Evolutionary conservation across 176 grass and related monocot species (phyloP).

Genomic region (Musa itinerans): DNA sequence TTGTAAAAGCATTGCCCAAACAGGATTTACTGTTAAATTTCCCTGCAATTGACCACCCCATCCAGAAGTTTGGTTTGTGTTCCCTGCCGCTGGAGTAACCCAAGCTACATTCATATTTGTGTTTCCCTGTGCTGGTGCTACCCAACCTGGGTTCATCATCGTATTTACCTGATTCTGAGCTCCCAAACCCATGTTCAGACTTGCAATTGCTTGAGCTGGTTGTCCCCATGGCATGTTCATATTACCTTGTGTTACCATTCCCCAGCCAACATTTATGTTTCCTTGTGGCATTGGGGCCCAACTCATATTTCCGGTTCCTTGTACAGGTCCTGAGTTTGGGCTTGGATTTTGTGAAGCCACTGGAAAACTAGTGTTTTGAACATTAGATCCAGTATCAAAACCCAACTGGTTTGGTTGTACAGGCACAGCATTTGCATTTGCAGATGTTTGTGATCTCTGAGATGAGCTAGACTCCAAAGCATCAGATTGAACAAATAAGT

Average conservation of each 20-base stretch:
- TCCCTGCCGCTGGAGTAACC: slow-evolving; percentile 33
- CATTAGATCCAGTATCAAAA: slow-evolving; percentile 30
- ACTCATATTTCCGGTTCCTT: slow-evolving; percentile 27
- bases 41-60: slow-evolving; percentile 57
- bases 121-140: slow-evolving; percentile 48
- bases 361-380: slow-evolving; percentile 33
- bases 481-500: slow-evolving; percentile 5
- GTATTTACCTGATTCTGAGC: slow-evolving; percentile 46
- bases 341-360: slow-evolving; percentile 40
- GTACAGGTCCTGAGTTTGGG: slow-evolving; percentile 32
- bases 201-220: slow-evolving; percentile 46
- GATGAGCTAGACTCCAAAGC: background rate
- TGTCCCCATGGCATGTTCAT: slow-evolving; percentile 45
- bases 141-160: slow-evolving; percentile 50
- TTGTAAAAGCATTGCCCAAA: slow-evolving; percentile 47
- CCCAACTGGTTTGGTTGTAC: slow-evolving; percentile 21
- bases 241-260: slow-evolving; percentile 1
- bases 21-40: slow-evolving; percentile 26
- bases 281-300: background rate
- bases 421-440: slow-evolving; percentile 25
- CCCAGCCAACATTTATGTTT: slow-evolving; percentile 20
- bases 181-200: slow-evolving; percentile 50
- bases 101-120: slow-evolving; percentile 55
- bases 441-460: slow-evolving; percentile 5
- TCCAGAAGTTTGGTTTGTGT: slow-evolving; percentile 39